phyloP scores from a whole-genome alignment of 2,329 filamentous ascomycete genomes.

The Penicillium hordei region DNA sequence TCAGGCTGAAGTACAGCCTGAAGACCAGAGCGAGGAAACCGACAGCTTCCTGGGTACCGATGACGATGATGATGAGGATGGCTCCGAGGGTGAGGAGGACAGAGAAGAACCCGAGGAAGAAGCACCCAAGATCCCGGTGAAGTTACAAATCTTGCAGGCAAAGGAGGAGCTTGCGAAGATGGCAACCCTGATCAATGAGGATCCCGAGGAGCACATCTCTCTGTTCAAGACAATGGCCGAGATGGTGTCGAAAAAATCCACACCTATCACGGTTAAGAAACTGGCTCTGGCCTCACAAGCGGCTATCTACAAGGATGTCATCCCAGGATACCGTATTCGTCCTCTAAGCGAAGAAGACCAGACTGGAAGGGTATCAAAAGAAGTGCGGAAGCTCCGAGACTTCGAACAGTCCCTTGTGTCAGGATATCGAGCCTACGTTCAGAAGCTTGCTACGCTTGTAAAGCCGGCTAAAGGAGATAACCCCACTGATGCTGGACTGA shows the following conservation, averaged over 20 bases:
- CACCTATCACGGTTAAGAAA: conserved; percentile 72
- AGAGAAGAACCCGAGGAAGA: conserved; percentile 50
- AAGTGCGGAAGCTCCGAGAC: conserved; percentile 74
- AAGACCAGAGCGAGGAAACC: conserved; percentile 53
- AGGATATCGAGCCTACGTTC: conserved; percentile 82
- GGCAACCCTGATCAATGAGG: conserved; percentile 78
- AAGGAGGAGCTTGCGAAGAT: conserved; percentile 91
- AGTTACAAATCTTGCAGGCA: conserved; percentile 77
- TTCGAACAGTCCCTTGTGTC: conserved; percentile 87
- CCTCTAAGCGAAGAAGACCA: conserved; percentile 72
- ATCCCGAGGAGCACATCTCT: conserved; percentile 84
- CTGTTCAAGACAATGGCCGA: conserved; percentile 75
- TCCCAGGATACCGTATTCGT: conserved; percentile 93
- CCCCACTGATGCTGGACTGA: conserved; percentile 49
- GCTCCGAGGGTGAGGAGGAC: conserved; percentile 35
- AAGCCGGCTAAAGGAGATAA: conserved; percentile 51
- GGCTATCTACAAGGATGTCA: conserved; percentile 90
- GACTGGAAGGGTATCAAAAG: conserved; percentile 82
- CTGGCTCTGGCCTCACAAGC: conserved; percentile 83
- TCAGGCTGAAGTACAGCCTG: conserved; percentile 57
- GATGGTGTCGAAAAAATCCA: conserved; percentile 62
- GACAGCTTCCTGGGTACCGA: conserved; percentile 64
- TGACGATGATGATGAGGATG: conserved; percentile 56
- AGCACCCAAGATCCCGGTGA: conserved; percentile 66
- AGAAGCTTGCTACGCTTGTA: conserved; percentile 68